Evolutionary conservation across 106 monocot species (phyloP).

Genomic region (Narthecium ossifragum): DNA sequence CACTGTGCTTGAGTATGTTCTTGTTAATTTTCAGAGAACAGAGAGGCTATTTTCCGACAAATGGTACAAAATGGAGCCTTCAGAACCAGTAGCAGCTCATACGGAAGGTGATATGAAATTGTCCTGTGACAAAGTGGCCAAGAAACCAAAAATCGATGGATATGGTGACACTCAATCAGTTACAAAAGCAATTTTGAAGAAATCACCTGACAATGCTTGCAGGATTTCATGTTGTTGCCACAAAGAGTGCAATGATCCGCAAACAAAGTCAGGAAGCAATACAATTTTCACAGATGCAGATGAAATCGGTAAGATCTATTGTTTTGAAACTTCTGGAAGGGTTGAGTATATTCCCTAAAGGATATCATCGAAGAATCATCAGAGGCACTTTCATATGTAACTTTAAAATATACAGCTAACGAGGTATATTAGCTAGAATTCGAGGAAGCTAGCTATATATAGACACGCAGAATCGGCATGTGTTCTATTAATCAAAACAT

Average conservation of each 20-base stretch:
- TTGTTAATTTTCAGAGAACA: constrained; percentile 23
- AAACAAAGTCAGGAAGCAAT: constrained; percentile 56
- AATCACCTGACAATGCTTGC: constrained; percentile 13
- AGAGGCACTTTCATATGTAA: constrained; percentile 17
- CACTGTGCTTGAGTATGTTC: background rate
- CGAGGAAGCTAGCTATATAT: no score
- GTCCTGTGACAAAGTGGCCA: constrained; percentile 15
- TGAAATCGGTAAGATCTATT: constrained; percentile 63
- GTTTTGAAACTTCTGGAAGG: constrained; percentile 56
- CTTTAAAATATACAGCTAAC: constrained; percentile 26
- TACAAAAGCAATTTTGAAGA: constrained; percentile 58
- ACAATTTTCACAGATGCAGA: constrained; percentile 66
- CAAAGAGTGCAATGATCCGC: constrained; percentile 22
- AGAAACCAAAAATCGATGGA: constrained; percentile 22
- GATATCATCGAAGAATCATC: constrained; percentile 38
- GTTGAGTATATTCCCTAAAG: constrained; percentile 59
- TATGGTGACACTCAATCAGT: constrained; percentile 6
- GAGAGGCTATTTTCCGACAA: constrained; percentile 20
- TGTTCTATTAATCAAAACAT: no score
- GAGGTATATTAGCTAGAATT: no score
- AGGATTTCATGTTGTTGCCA: constrained; percentile 19
- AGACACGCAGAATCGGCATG: no score
- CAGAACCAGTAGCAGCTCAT: constrained; percentile 9
- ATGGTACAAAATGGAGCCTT: constrained; percentile 1
- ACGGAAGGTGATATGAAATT: constrained; percentile 2